Evolutionary conservation across 2,329 filamentous ascomycete species (phyloP).

Genomic region (Colletotrichum agaves): DNA sequence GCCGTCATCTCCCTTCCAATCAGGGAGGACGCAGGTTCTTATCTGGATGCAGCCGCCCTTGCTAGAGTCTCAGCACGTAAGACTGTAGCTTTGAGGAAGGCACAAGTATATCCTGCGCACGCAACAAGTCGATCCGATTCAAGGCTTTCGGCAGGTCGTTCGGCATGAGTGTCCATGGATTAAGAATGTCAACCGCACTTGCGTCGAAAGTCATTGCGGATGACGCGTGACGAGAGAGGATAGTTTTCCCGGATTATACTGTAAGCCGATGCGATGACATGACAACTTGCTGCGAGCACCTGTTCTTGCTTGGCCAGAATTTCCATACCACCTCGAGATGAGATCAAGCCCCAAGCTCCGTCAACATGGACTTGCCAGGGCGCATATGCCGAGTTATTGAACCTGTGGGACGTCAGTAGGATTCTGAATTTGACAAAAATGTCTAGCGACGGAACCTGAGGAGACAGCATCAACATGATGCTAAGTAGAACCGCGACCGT

Average conservation of each 20-base stretch:
- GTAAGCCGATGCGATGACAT: background rate
- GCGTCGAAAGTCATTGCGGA: background rate
- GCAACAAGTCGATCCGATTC: constrained; percentile 10
- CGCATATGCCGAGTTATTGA: constrained; percentile 15
- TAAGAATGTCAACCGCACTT: background rate
- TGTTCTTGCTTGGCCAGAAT: background rate
- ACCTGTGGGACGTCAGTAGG: background rate
- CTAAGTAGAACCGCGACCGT: background rate
- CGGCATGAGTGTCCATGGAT: constrained; percentile 10
- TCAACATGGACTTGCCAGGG: constrained; percentile 15
- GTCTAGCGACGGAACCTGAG: background rate
- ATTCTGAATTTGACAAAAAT: fast-evolving
- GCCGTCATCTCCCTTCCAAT: background rate
- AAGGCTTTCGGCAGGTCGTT: constrained; percentile 1
- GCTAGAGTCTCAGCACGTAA: background rate
- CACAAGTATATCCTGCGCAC: background rate
- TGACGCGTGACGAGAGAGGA: background rate
- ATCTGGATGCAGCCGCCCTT: background rate
- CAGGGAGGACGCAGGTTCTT: fast-evolving
- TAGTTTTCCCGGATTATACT: background rate
- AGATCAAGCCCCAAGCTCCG: background rate
- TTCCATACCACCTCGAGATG: background rate
- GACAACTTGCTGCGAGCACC: constrained; percentile 8
- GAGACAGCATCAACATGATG: constrained; percentile 20
- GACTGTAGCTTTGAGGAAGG: background rate